Base-by-base conservation (phyloP, 2,329 filamentous ascomycete species). In the Chlorencoelia australis region DNA sequence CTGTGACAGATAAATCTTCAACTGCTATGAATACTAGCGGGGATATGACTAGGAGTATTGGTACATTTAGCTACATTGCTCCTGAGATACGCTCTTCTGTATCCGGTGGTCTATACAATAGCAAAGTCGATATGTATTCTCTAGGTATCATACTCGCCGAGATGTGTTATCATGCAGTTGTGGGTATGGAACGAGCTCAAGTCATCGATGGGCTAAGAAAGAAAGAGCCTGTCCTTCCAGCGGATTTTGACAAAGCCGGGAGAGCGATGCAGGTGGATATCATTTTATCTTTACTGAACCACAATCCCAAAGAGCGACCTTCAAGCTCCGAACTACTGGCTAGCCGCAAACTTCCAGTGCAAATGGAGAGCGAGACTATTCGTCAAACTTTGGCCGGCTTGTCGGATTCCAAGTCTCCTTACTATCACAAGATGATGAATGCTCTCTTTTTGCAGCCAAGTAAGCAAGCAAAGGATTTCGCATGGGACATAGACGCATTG, bases 101-200 rank as follows among this genome's bases (percentile, higher is more conserved):
- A n/a, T 30, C 27, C 5, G 72, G 72, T 20, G 82, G 81, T 3
- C 79, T 79, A 43, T 96, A 96, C 57, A 93, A 84, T 41, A 79
- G 85, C 39, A 96, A 95, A 59, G 88, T 96, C 1, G 91, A 98
- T 63, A 96, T 98, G 89, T 98, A 91, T 56, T 95, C 89, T 0
- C 68, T 98, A 27, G 91, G 91, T 0, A 83, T 98, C 45, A 96
- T 98, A 39, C 94, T 98, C 62, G 96, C 95, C 49, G 91, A 98
- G 60, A 98, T 98, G 91, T 93, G 83, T 53, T 88, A 79, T 46
- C 61, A 66, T 21, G 68, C 74, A 55, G 48, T 67, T 8, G 48
- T 50, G 6, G 75, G 75, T 4, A 79, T 80, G 73, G 70, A 80
- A 49, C 69, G 76, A 44, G 73, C 71, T 2, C 61, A 69, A 34